Base-by-base conservation (phyloP, 306 rosid species). In the Fagus sylvatica region DNA sequence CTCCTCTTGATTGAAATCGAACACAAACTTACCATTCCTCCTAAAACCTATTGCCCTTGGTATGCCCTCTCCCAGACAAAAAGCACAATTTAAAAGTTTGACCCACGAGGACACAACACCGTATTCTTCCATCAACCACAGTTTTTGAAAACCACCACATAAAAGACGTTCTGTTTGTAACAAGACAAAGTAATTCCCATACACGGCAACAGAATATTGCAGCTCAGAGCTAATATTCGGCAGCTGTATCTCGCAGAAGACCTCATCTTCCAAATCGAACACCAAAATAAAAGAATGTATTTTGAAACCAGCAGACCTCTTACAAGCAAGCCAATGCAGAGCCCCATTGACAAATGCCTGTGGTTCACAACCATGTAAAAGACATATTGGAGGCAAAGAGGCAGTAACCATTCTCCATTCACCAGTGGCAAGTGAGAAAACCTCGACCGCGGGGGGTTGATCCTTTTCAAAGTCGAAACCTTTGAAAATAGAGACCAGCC, bases 91-190 rank as follows among this genome's bases (percentile, higher is more conserved):
- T 4, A 61, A 61, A 17, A 30, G 36, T 9, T 60, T 83, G 22
- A 3, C 73, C 86, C 86, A 83, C 30, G 83, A 83, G 15, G 54
- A 73, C 53, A 51, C 74, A 46, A 69, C 74, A 51, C 80, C 83
- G 42, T 42, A 82, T 33, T 82, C 80, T 65, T 74, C 78, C 86
- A 82, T 82, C 7, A 74, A 46, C 86, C 86, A 70, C 19, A 69
- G 28, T 22, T 78, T 13, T 69, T 49, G 4, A 60, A 67, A 55
- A 22, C 28, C 28, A 22, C 28, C 28, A 22, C 28, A 22, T 22
- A 9, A 0, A 1, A 43, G 49, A 43, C 49, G 34, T 43, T 43
- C 49, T 2, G 10, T 12, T 43, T 12, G 30, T 62, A 68, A 76
- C 15, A 74, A 69, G 10, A 76, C 46, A 22, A 70, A 73, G n/a